A percentile compares a stretch with the other conserved stretches of the same genome.
Evolutionary conservation across 2,329 filamentous ascomycete species (phyloP).

Genomic region (Aschersonia sp.): DNA sequence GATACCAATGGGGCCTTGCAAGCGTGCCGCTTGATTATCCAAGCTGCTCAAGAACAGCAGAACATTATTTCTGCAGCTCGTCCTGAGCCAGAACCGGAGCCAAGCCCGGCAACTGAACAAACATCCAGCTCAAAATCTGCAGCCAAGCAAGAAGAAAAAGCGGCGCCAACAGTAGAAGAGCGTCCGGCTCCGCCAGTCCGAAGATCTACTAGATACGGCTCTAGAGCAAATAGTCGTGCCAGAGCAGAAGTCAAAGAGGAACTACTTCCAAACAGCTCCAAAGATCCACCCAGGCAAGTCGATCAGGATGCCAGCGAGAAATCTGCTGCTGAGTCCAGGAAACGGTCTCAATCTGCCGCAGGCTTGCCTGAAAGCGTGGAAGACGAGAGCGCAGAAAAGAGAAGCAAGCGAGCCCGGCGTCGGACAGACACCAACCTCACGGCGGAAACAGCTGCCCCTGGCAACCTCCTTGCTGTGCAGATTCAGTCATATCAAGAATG

Average conservation of each 20-base stretch:
- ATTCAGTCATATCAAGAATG: conserved; percentile 41
- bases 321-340: conserved; percentile 30
- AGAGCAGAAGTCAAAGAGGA: conserved; percentile 9
- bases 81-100: background rate
- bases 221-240: background rate
- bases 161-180: conserved; percentile 1
- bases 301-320: conserved; percentile 18
- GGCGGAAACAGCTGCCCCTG: conserved; percentile 38
- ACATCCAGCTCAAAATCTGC: background rate
- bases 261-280: conserved; percentile 7
- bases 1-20: conserved; percentile 14
- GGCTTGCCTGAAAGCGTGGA: conserved; percentile 40
- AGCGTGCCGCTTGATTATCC: conserved; percentile 14
- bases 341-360: conserved; percentile 47
- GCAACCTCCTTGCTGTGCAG: conserved; percentile 36
- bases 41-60: conserved; percentile 3
- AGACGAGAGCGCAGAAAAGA: conserved; percentile 43
- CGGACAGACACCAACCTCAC: conserved; percentile 32
- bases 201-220: conserved; percentile 4
- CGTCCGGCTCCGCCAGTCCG: conserved; percentile 1
- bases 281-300: conserved; percentile 12
- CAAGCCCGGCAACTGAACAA: background rate
- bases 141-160: conserved; percentile 1
- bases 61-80: background rate
- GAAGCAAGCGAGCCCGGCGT: conserved; percentile 50